Evolutionary conservation across 2,329 filamentous ascomycete genomes (phyloP), one percentile per base, ranked within the genome.

Genomic region (Botrytis fabae): DNA sequence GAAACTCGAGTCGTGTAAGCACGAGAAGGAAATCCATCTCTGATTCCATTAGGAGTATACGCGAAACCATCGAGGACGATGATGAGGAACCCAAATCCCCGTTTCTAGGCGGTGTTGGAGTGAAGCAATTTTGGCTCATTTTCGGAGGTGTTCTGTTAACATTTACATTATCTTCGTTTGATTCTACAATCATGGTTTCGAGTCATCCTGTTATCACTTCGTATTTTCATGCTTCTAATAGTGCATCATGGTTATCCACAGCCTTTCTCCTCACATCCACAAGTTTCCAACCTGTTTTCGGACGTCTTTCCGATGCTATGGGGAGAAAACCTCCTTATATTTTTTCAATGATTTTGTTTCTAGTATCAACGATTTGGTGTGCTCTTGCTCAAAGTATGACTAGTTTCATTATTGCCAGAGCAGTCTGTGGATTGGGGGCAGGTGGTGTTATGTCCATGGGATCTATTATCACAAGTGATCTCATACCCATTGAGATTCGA

Each of bases 151-250:
- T 92, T 64, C 82, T 91, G 74, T 79, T 86, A n/a, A 85, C 85
- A 7, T 88, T 88, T 78, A 87, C 91, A 75, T 84, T 90, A 25
- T 83, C 84, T 48, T 89, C 85, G 80, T 95, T 95, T 79, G 93
- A 95, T 83, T 87, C 88, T 18, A 95, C 92, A 6, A 87, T 95
- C 76, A 94, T 95, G 92, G 92, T 92, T 7, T 93, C 92, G 3
- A 91, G 88, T 60, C 93, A 96, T 81, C 92, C 93, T 0, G 91
- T 93, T 73, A 94, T 95, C 75, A 94, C 92, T 0, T 94, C 92
- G 0, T 90, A 95, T 81, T 95, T 95, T 81, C 84, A 90, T 74
- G 88, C 91, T 66, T 92, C 92, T 46, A 94, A 95, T 81, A 89
- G 89, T 64, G 93, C 93, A 4, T 94, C 92, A 2, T 96, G 93